Conservation (phyloP, 345 rosid species). For the Euphorbia pulcherrima region DNA sequence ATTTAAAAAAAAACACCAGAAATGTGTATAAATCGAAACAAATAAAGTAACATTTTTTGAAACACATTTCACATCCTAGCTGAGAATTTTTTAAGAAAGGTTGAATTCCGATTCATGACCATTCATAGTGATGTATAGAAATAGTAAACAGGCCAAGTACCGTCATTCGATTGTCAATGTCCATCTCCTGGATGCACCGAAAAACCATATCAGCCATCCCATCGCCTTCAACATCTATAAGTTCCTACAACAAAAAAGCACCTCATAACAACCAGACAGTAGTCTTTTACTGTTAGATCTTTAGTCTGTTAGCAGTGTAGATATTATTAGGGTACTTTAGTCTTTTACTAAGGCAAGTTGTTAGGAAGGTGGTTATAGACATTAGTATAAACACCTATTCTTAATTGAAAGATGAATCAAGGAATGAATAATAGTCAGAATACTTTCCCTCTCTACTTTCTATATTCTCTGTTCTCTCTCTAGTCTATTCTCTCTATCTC, state of each 20-base stretch:
- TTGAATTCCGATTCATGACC: not conserved
- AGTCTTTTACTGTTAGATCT: too few species aligned
- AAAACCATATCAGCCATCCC: constrained; percentile 99
- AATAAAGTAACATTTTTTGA: not conserved
- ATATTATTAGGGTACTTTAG: too few species aligned
- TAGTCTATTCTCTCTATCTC: too few species aligned
- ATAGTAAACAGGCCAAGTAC: constrained; percentile 33
- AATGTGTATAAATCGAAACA: not conserved
- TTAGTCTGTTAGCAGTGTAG: too few species aligned
- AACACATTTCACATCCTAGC: not conserved
- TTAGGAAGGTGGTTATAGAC: too few species aligned
- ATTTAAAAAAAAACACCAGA: not conserved
- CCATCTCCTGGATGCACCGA: constrained; percentile 99
- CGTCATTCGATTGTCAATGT: constrained; percentile 95
- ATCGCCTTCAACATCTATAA: constrained; percentile 97
- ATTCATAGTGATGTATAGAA: constrained; percentile 1
- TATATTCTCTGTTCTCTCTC: too few species aligned
- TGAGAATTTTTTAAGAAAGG: not conserved
- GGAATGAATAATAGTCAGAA: too few species aligned
- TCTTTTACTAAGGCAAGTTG: too few species aligned
- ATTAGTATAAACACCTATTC: too few species aligned
- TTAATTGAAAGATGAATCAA: too few species aligned
- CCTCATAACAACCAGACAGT: not conserved
- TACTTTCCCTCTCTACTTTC: too few species aligned
- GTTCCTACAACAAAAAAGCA: constrained; percentile 53